Percentiles rank a stretch among this genome's conserved stretches.
These are phyloP conservation scores for Magnolia sinica DNA, from an alignment of 164 flowering plant genomes.

Conservation along the genomic window DNA sequence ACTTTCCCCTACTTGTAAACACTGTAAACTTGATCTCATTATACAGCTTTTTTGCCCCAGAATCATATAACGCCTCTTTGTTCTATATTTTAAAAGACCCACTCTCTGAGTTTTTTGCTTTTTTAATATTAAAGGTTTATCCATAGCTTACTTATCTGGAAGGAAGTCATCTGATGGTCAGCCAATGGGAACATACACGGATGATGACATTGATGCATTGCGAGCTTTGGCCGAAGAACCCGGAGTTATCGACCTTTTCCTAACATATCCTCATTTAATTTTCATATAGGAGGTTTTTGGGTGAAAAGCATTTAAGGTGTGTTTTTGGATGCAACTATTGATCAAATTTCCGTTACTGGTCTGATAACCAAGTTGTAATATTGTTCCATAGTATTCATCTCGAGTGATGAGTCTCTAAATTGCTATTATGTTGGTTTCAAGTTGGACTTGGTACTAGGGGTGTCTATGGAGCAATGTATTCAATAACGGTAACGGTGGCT, in stretches of 20 bases:
- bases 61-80: no score
- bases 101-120: neutral
- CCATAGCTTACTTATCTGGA: constrained; percentile 86
- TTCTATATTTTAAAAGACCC: neutral
- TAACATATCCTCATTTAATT: constrained; percentile 73
- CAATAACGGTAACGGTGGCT: no score
- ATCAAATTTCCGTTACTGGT: no score
- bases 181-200: constrained; percentile 62
- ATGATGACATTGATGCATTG: constrained; percentile 88
- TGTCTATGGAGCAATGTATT: no score
- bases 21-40: neutral
- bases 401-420: no score
- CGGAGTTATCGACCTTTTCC: constrained; percentile 74
- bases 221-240: constrained; percentile 91
- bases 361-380: no score
- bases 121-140: constrained; percentile 46
- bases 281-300: no score
- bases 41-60: neutral
- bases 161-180: constrained; percentile 49
- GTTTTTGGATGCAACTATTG: no score
- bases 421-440: no score
- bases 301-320: no score
- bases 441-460: no score
- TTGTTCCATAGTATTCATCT: no score
- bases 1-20: neutral